phyloP scores from a whole-genome alignment of 768 basidiomycete species.

The Termitomyces sp. region DNA sequence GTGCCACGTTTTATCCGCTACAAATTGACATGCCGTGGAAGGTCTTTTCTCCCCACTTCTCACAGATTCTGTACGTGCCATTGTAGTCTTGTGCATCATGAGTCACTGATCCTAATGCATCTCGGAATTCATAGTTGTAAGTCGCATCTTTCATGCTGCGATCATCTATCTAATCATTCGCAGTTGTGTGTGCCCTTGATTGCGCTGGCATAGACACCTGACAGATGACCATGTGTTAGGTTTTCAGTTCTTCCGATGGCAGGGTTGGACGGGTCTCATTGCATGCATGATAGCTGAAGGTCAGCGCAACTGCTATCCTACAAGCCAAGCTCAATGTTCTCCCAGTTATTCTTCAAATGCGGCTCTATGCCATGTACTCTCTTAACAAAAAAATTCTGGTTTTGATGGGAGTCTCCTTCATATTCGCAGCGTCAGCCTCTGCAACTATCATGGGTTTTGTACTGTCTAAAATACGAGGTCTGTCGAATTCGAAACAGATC shows the following conservation, averaged over 20 bases:
- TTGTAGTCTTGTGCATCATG: not conserved
- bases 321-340: not conserved
- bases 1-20: not conserved
- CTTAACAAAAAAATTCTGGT: conserved; percentile 44
- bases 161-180: not conserved
- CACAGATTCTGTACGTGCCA: conserved; percentile 30
- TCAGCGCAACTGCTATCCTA: conserved; percentile 17
- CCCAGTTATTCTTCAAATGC: conserved; percentile 54
- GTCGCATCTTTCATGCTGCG: not conserved
- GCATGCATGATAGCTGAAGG: conserved; percentile 51
- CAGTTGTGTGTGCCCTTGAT: conserved; percentile 20
- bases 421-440: conserved; percentile 31
- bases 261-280: conserved; percentile 54
- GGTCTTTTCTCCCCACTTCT: conserved; percentile 37
- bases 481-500: conserved; percentile 3
- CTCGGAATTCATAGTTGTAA: conserved; percentile 13
- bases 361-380: conserved; percentile 55
- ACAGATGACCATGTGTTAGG: conserved; percentile 20
- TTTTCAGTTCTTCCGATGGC: conserved; percentile 46
- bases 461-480: conserved; percentile 35
- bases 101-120: not conserved
- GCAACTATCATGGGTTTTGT: conserved; percentile 43
- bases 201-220: not conserved
- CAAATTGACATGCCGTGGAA: conserved; percentile 10
- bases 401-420: conserved; percentile 37